Conservation (phyloP, 495 filamentous ascomycete genomes). For the Xylaria longipes region DNA sequence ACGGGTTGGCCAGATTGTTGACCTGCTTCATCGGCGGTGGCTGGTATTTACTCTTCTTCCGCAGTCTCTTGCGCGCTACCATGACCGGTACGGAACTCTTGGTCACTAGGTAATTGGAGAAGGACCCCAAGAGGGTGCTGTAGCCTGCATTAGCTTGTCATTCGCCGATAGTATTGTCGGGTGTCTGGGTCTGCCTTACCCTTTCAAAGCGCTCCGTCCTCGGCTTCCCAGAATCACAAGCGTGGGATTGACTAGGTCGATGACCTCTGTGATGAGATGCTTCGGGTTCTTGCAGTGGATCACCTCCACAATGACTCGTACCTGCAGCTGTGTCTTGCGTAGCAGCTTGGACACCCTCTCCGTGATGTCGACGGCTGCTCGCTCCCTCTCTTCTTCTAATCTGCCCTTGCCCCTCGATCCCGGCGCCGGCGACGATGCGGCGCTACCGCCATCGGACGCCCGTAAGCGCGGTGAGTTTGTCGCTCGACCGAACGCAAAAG, state of each 20-base stretch:
- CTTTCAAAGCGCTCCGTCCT: slow-evolving; percentile 89
- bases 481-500: slow-evolving; percentile 35
- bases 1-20: slow-evolving; percentile 71
- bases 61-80: slow-evolving; percentile 83
- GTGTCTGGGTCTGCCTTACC: slow-evolving; percentile 61
- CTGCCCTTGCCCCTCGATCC: slow-evolving; percentile 52
- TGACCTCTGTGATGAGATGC: slow-evolving; percentile 84
- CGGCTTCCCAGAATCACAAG: slow-evolving; percentile 90
- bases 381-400: slow-evolving; percentile 76
- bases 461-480: slow-evolving; percentile 41
- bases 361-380: slow-evolving; percentile 78
- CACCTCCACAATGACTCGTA: slow-evolving; percentile 90
- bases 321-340: slow-evolving; percentile 88
- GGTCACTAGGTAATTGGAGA: slow-evolving; percentile 94
- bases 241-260: slow-evolving; percentile 90
- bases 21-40: slow-evolving; percentile 65
- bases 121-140: slow-evolving; percentile 77
- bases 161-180: background rate
- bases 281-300: slow-evolving; percentile 97
- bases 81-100: slow-evolving; percentile 97
- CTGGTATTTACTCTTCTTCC: slow-evolving; percentile 75
- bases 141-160: slow-evolving; percentile 17
- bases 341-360: slow-evolving; percentile 81
- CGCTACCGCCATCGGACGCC: slow-evolving; percentile 32
- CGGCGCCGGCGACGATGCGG: slow-evolving; percentile 51